Percentiles rank a stretch among this genome's conserved stretches.
phyloP scores from a whole-genome alignment of 2,329 filamentous ascomycete species.

The Curvularia sp. region DNA sequence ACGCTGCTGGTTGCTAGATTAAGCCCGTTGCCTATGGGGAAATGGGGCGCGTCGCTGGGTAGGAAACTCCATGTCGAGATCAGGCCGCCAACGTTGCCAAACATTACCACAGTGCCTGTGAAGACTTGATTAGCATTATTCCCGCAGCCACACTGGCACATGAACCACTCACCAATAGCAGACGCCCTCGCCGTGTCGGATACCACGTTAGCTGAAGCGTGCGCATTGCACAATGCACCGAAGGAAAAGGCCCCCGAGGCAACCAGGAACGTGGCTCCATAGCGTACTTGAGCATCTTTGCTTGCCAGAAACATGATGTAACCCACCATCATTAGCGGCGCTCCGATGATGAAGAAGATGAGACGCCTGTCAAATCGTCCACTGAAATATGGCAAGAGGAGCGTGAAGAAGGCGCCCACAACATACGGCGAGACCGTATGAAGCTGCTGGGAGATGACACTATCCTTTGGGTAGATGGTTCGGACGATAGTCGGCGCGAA shows the following conservation, averaged over 20 bases:
- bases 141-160: accelerated
- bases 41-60: conserved; percentile 69
- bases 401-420: conserved; percentile 71
- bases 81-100: conserved; percentile 75
- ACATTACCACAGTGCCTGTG: conserved; percentile 68
- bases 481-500: conserved; percentile 74
- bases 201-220: conserved; percentile 73
- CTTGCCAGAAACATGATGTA: conserved; percentile 73
- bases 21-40: conserved; percentile 73
- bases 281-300: conserved; percentile 60
- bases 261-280: conserved; percentile 75
- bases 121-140: not conserved
- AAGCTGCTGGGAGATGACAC: conserved; percentile 70
- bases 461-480: conserved; percentile 68
- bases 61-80: conserved; percentile 72
- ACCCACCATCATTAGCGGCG: conserved; percentile 71
- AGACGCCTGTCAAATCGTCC: conserved; percentile 67
- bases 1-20: conserved; percentile 69
- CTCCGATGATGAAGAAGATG: conserved; percentile 66
- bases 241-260: conserved; percentile 69
- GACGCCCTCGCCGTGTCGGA: conserved; percentile 73
- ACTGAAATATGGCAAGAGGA: conserved; percentile 67
- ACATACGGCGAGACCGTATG: conserved; percentile 75
- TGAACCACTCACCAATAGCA: conserved; percentile 60
- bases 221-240: conserved; percentile 70